These are phyloP conservation scores for Phlebopus sp. DNA, from an alignment of 1,284 basidiomycete genomes.

Conservation along the genomic window DNA sequence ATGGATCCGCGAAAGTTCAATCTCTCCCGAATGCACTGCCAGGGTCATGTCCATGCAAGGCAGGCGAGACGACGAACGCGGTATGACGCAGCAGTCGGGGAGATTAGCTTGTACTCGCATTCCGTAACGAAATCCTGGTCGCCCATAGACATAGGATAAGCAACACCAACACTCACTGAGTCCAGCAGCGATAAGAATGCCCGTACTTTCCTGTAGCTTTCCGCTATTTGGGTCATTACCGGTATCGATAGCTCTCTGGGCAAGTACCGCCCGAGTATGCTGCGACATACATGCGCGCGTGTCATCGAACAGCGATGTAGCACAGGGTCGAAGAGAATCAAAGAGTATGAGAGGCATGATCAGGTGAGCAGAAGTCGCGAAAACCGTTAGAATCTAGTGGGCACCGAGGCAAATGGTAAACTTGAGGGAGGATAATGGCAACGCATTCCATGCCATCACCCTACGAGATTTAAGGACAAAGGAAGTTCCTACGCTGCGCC, in stretches of 20 bases:
- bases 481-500: not conserved
- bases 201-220: slow-evolving; percentile 16
- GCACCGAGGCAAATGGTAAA: not conserved
- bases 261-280: slow-evolving; percentile 9
- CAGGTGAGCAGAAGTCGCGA: not conserved
- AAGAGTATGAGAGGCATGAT: slow-evolving; percentile 2
- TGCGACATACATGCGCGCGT: slow-evolving; percentile 6
- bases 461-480: not conserved
- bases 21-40: too few species aligned
- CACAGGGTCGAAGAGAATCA: slow-evolving; percentile 1
- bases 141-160: too few species aligned
- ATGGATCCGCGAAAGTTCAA: too few species aligned
- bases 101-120: too few species aligned
- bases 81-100: too few species aligned
- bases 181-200: slow-evolving; percentile 25
- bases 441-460: not conserved
- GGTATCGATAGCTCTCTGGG: slow-evolving; percentile 12
- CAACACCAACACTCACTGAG: slow-evolving; percentile 20
- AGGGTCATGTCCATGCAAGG: too few species aligned
- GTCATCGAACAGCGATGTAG: slow-evolving; percentile 3
- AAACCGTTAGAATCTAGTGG: not conserved
- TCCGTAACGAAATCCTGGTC: too few species aligned
- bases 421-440: not conserved
- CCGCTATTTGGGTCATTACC: not conserved
- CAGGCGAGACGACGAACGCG: too few species aligned